These are phyloP conservation scores for Wilhelminamyces savonicus DNA, from an alignment of 805 yeast genomes.

Conservation along the genomic window DNA sequence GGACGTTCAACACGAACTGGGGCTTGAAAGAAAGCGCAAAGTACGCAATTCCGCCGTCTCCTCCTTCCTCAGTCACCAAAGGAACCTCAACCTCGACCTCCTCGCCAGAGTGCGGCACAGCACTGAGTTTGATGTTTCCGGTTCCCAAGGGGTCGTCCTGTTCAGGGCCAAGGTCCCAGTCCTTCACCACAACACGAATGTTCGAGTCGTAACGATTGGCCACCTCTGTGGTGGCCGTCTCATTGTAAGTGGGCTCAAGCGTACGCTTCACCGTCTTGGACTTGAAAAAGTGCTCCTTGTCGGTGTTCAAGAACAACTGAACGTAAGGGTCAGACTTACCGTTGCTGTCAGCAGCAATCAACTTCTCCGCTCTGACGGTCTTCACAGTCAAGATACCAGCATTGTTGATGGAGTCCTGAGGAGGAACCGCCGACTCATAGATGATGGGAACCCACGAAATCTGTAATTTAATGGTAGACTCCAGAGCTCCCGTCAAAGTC, in stretches of 20 bases:
- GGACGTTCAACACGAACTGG: constrained; percentile 51
- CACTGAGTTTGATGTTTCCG: constrained; percentile 49
- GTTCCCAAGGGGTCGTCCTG: constrained; percentile 78
- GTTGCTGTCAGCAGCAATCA: constrained; percentile 81
- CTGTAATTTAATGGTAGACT: constrained; percentile 50
- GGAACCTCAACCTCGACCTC: constrained; percentile 42
- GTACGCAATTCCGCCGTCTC: constrained; percentile 59
- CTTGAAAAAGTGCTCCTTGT: constrained; percentile 54
- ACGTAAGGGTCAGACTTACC: constrained; percentile 94
- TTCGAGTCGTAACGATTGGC: constrained; percentile 56
- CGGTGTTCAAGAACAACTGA: constrained; percentile 61
- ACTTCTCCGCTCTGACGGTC: constrained; percentile 55
- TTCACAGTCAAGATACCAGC: constrained; percentile 64
- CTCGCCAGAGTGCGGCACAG: constrained; percentile 39
- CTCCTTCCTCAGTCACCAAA: constrained; percentile 36
- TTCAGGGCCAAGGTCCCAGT: constrained; percentile 93
- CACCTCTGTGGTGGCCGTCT: constrained; percentile 50
- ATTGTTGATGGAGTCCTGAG: constrained; percentile 67
- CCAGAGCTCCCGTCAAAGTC: constrained; percentile 47
- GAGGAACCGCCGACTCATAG: constrained; percentile 52
- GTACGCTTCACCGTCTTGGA: constrained; percentile 82
- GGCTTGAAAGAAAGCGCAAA: constrained; percentile 64
- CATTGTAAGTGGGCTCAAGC: constrained; percentile 87
- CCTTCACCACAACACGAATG: constrained; percentile 56
- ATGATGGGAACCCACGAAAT: constrained; percentile 76